Conservation (phyloP, 495 filamentous ascomycete species). For the Penicillium daleae region DNA sequence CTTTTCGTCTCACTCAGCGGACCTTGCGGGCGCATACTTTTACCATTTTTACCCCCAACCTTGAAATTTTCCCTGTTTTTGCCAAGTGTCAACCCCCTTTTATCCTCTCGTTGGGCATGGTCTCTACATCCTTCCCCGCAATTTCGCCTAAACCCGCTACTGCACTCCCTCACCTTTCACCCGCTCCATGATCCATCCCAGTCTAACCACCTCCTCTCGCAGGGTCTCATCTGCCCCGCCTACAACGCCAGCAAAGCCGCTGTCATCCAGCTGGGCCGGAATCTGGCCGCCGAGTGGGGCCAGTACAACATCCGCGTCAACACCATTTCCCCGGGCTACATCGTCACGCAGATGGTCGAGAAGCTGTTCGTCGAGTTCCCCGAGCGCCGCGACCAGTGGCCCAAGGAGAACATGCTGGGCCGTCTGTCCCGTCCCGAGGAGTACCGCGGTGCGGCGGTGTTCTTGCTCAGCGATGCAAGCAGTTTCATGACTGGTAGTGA, state of each 20-base stretch:
- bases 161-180: background rate
- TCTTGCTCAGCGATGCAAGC: constrained; percentile 84
- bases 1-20: background rate
- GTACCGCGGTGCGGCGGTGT: constrained; percentile 79
- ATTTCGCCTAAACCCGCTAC: background rate
- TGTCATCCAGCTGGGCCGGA: constrained; percentile 81
- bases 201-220: background rate
- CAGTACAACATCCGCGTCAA: constrained; percentile 88
- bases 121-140: background rate
- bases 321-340: constrained; percentile 93
- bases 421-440: constrained; percentile 79
- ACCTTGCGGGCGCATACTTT: background rate
- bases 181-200: background rate
- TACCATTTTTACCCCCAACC: background rate
- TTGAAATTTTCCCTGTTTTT: background rate
- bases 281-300: constrained; percentile 90
- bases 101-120: background rate
- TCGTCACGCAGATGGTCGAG: constrained; percentile 89
- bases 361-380: constrained; percentile 75
- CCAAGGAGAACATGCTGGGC: constrained; percentile 86
- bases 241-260: constrained; percentile 93
- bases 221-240: constrained; percentile 64
- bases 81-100: too few species aligned
- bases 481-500: constrained; percentile 86
- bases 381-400: constrained; percentile 77